Conservation (phyloP, 768 basidiomycete species). For the Hypholoma sublateritium region DNA sequence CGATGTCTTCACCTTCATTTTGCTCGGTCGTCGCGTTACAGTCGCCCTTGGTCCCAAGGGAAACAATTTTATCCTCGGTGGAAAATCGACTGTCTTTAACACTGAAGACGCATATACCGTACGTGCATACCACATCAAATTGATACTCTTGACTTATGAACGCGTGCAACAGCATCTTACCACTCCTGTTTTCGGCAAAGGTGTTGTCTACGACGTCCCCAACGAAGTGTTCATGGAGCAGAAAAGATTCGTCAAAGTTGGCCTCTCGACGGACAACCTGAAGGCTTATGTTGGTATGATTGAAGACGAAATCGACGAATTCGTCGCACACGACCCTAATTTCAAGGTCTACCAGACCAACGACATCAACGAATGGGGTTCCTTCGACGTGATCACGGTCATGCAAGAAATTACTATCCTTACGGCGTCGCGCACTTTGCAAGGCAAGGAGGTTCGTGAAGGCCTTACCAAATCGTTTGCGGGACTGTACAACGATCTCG, state of each 20-base stretch:
- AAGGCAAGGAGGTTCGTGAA: conserved; percentile 86
- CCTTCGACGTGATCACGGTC: conserved; percentile 69
- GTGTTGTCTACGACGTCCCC: conserved; percentile 96
- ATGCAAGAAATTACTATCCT: conserved; percentile 91
- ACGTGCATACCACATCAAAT: conserved; percentile 14
- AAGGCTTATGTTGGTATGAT: conserved; percentile 82
- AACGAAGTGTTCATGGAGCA: conserved; percentile 99
- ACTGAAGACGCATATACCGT: conserved; percentile 98
- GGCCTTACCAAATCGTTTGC: conserved; percentile 84
- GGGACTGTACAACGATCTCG: conserved; percentile 80
- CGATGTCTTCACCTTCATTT: conserved; percentile 93
- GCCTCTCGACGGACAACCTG: conserved; percentile 90
- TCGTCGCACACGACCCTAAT: conserved; percentile 60
- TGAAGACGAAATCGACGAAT: conserved; percentile 71
- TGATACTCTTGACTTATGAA: conserved; percentile 2
- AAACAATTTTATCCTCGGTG: conserved; percentile 92
- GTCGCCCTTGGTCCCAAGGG: conserved; percentile 90
- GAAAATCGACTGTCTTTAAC: conserved; percentile 87
- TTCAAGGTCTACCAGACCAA: conserved; percentile 65
- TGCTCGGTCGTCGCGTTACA: conserved; percentile 88
- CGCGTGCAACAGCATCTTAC: conserved; percentile 69
- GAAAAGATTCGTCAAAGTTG: conserved; percentile 97
- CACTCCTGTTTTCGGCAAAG: conserved; percentile 94
- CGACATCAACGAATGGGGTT: conserved; percentile 75
- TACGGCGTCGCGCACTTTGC: conserved; percentile 91